Conservation (phyloP, 1,284 basidiomycete species). For the Boletus smithii region DNA sequence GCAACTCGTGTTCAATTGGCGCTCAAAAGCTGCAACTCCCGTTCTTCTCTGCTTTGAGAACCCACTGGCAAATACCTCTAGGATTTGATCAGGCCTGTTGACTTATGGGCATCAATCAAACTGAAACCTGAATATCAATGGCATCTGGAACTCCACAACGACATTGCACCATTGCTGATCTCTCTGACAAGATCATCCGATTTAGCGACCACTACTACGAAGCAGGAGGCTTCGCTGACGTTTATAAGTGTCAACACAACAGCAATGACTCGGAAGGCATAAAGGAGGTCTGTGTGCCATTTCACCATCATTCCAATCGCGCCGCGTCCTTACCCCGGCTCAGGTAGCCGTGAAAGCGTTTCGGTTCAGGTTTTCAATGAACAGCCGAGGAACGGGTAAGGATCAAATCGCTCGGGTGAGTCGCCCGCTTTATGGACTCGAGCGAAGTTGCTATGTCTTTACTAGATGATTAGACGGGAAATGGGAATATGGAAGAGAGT, state of each 20-base stretch:
- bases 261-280: background rate
- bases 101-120: too few relatives aligned
- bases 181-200: background rate
- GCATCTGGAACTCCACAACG: too few relatives aligned
- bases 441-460: background rate
- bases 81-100: too few relatives aligned
- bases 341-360: background rate
- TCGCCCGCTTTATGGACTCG: background rate
- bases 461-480: background rate
- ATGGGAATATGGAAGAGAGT: background rate
- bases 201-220: background rate
- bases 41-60: too few relatives aligned
- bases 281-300: background rate
- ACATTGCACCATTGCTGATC: background rate
- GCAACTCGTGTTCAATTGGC: too few relatives aligned
- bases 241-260: background rate
- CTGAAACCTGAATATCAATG: too few relatives aligned
- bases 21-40: too few relatives aligned
- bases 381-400: background rate
- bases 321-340: background rate
- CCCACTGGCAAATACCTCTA: too few relatives aligned
- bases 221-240: background rate
- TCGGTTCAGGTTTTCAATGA: background rate
- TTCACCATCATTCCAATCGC: background rate
- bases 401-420: background rate